These are phyloP conservation scores for Leavenworthia alabamica DNA, from an alignment of 345 rosid species.

Conservation along the genomic window DNA sequence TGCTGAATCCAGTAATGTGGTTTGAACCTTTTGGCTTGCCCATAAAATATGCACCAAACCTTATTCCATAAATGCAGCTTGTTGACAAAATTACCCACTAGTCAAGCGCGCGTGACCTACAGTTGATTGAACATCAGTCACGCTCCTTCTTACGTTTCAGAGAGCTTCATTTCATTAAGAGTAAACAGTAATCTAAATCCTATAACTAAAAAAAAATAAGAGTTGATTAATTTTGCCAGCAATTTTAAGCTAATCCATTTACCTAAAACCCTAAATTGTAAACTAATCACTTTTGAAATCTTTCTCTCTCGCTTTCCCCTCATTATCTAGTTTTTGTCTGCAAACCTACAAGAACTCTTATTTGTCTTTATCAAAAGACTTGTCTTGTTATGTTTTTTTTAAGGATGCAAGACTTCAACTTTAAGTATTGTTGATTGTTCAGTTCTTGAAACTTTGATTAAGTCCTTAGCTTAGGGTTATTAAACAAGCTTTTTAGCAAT, in stretches of 20 bases:
- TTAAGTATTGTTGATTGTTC: conserved; percentile 28
- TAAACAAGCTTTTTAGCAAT: conserved; percentile 25
- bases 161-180: background rate
- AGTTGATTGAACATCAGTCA: conserved; percentile 15
- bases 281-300: background rate
- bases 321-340: background rate
- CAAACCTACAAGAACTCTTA: background rate
- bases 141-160: conserved; percentile 5
- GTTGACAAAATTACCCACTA: no score
- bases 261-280: background rate
- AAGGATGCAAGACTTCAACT: conserved; percentile 39
- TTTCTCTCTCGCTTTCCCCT: background rate
- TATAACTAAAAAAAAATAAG: background rate
- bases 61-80: no score
- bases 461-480: conserved; percentile 26
- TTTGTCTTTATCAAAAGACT: conserved; percentile 17
- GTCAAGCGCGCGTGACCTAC: conserved; percentile 8
- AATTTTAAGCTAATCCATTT: conserved; percentile 12
- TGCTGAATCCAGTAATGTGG: no score
- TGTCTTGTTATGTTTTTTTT: conserved; percentile 33
- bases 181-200: background rate
- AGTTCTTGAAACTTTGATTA: conserved; percentile 3
- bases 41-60: no score
- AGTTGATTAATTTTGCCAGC: conserved; percentile 27
- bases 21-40: no score